Percentiles rank a stretch among this genome's conserved stretches.
Conservation (phyloP, 2,329 filamentous ascomycete genomes). For the Colletotrichum australisinense region DNA sequence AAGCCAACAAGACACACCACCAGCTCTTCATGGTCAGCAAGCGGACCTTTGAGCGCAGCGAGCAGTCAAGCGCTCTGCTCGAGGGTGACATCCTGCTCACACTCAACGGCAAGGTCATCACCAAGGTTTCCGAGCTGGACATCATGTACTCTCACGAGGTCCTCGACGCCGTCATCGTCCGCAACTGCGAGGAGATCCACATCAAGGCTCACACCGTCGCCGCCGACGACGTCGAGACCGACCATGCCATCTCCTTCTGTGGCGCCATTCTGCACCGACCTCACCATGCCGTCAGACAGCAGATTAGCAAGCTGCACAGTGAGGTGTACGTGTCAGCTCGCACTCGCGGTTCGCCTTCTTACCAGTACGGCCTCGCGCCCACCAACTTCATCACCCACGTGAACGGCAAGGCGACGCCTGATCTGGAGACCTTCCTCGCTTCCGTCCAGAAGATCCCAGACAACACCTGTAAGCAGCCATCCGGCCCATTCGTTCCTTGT, state of each 20-base stretch:
- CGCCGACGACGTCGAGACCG: conserved; percentile 91
- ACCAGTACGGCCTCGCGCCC: conserved; percentile 91
- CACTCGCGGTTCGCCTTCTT: conserved; percentile 83
- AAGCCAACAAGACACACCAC: conserved; percentile 90
- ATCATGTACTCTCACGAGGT: conserved; percentile 93
- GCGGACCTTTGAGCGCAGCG: conserved; percentile 74
- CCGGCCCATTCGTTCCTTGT: too few relatives aligned
- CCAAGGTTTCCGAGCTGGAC: conserved; percentile 91
- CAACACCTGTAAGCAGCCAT: conserved; percentile 79
- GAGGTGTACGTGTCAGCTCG: conserved; percentile 96
- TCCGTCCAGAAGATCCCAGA: conserved; percentile 91
- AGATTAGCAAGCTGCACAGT: conserved; percentile 95
- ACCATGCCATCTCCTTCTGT: conserved; percentile 93
- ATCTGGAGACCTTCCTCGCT: conserved; percentile 82
- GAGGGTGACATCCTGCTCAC: conserved; percentile 95
- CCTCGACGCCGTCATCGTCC: conserved; percentile 87
- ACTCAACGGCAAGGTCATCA: conserved; percentile 91
- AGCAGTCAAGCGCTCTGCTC: conserved; percentile 69
- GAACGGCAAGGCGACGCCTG: conserved; percentile 86
- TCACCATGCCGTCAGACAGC: conserved; percentile 95
- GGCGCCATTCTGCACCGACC: conserved; percentile 93
- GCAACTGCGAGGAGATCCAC: conserved; percentile 82
- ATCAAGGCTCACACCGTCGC: conserved; percentile 86
- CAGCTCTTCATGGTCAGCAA: conserved; percentile 99
- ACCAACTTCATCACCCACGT: conserved; percentile 99